Evolutionary conservation across 192 early-diverging fungal genomes (phyloP), one percentile per base, ranked within the genome.

Genomic region (Rhizoclosmatium globosum): DNA sequence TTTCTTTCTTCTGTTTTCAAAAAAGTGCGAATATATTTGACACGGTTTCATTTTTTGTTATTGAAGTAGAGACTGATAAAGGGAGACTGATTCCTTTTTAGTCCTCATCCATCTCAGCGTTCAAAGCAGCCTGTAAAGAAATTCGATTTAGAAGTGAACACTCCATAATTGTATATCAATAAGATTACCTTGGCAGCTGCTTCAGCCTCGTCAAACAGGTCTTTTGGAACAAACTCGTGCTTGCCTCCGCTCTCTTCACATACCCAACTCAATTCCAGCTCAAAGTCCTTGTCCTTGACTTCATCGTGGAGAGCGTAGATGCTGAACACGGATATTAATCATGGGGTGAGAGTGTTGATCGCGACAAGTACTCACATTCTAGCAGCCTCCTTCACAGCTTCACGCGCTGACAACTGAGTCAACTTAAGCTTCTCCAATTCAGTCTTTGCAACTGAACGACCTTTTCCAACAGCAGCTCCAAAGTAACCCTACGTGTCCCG

Each of bases 231-330:
- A 79, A 95, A 86, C 71, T 91, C 83, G 78, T 98, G 97, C 59
- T 90, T 82, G 9, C 87, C 87, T 23, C 89, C 90, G 38, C 95
- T 93, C 72, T 95, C 94, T 39, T 86, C 91, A 74, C 94, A 95
- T 67, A 99, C 88, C 98, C 98, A 99, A 84, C 93, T 96, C 71
- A 98, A 86, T 84, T 99, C 98, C 38, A 99, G 91, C 85, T 99
- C 97, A 92, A 98, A 99, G 72, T 96, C 94, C 88, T 98, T 98
- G 86, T 99, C 98, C 85, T 99, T 99, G 65, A 94, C 91, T 44
- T 98, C 96, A 82, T 98, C 98, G 79, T 98, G 96, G 50, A 94
- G 94, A 47, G 92, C 87, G 82, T 99, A 94, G 71, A 99, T 97
- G 74, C 94, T 95, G 84, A 60, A 0, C 13, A 76, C 60, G 21